A percentile compares a stretch with the other conserved stretches of the same genome.
phyloP scores from a whole-genome alignment of 2,329 filamentous ascomycete species.

The Colletotrichum incanum region DNA sequence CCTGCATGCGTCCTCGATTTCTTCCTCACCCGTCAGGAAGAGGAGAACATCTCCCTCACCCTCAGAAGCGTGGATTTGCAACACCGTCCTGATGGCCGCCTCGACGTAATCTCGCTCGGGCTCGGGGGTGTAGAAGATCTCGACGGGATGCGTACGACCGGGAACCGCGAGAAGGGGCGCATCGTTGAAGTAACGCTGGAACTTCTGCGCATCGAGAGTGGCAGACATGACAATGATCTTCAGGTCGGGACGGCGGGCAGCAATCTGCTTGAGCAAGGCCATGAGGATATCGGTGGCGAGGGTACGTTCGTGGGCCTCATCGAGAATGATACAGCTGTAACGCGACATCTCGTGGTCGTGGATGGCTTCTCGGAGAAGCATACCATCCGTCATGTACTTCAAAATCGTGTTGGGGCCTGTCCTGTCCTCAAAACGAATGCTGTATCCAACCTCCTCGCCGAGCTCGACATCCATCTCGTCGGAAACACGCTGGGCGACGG shows the following conservation, averaged over 20 bases:
- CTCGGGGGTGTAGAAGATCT: constrained; percentile 98
- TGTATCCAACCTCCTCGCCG: constrained; percentile 97
- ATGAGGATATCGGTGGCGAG: constrained; percentile 98
- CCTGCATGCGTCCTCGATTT: constrained; percentile 95
- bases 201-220: constrained; percentile 97
- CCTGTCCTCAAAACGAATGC: constrained; percentile 98
- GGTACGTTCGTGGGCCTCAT: constrained; percentile 98
- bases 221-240: constrained; percentile 99
- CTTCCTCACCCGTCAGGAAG: constrained; percentile 97
- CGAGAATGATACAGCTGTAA: constrained; percentile 98
- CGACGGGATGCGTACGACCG: constrained; percentile 94
- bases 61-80: constrained; percentile 96
- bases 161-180: constrained; percentile 95
- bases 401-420: constrained; percentile 90
- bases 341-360: constrained; percentile 92
- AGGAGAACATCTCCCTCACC: constrained; percentile 92
- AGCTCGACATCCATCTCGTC: constrained; percentile 95
- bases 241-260: constrained; percentile 85
- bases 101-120: constrained; percentile 98
- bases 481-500: constrained; percentile 96
- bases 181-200: constrained; percentile 96
- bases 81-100: constrained; percentile 91
- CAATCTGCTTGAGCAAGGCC: constrained; percentile 94
- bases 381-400: constrained; percentile 99
- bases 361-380: constrained; percentile 96